phyloP scores from a whole-genome alignment of 352 stramenopile species.

The Phytophthora cactorum region DNA sequence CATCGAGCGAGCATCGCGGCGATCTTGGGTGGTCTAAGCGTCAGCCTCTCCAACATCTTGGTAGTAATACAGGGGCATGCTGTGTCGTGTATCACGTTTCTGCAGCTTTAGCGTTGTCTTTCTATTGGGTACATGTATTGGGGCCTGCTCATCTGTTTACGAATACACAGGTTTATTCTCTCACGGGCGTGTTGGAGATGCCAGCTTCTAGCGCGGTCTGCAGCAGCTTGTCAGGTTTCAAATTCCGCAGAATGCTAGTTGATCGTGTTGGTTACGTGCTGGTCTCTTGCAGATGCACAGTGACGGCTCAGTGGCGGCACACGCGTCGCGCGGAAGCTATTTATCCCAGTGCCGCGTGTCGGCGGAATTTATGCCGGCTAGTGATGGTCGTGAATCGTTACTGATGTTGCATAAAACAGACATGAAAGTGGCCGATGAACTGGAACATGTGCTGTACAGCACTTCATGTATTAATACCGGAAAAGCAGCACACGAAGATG shows the following conservation, averaged over 20 bases:
- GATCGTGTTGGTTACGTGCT: constrained; percentile 9
- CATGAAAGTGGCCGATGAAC: neutral
- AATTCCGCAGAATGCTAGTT: constrained; percentile 2
- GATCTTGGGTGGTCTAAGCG: neutral
- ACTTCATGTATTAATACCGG: too few species aligned
- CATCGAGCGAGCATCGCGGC: constrained; percentile 1
- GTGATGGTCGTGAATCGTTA: constrained; percentile 30
- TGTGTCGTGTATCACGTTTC: too few species aligned
- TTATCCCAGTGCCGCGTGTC: constrained; percentile 16
- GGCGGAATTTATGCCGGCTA: constrained; percentile 31
- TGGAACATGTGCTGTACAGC: neutral
- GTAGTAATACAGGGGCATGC: too few species aligned
- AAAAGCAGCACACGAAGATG: too few species aligned
- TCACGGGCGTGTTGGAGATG: neutral
- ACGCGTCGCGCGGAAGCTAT: constrained; percentile 47
- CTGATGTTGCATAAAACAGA: constrained; percentile 13
- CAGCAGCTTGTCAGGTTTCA: neutral
- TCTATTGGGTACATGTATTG: too few species aligned
- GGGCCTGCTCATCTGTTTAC: constrained; percentile 13
- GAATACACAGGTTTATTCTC: constrained; percentile 17
- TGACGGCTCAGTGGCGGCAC: neutral
- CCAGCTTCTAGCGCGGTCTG: neutral
- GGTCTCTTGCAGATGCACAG: neutral
- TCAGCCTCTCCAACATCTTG: neutral
- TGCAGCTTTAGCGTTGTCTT: too few species aligned